Conservation (phyloP, 495 filamentous ascomycete genomes). For the Niebla homalea region DNA sequence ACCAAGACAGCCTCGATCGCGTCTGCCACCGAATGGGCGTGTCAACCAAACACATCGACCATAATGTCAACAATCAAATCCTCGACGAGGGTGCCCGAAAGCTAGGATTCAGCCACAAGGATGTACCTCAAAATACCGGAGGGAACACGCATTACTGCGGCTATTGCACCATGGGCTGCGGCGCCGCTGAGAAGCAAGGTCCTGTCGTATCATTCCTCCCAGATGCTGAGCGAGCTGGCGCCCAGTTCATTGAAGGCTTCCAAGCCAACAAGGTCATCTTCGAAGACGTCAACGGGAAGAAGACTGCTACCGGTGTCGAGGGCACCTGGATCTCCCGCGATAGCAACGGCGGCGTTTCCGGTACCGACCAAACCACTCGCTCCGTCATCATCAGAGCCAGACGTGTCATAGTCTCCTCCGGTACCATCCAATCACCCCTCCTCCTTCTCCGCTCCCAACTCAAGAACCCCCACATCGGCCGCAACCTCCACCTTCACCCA, state of each 20-base stretch:
- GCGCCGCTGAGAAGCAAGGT: slow-evolving; percentile 58
- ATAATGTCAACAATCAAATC: slow-evolving; percentile 55
- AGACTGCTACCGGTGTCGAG: slow-evolving; percentile 49
- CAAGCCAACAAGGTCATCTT: slow-evolving; percentile 55
- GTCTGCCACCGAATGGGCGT: slow-evolving; percentile 68
- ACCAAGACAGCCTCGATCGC: slow-evolving; percentile 62
- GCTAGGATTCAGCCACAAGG: slow-evolving; percentile 56
- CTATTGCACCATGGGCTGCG: slow-evolving; percentile 68
- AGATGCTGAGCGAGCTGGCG: slow-evolving; percentile 62
- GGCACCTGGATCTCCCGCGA: slow-evolving; percentile 66
- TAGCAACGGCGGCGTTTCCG: slow-evolving; percentile 40
- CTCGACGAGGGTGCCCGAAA: slow-evolving; percentile 64
- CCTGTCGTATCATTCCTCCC: slow-evolving; percentile 65
- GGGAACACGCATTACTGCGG: slow-evolving; percentile 60
- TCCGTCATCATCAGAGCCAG: slow-evolving; percentile 64
- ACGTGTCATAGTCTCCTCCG: slow-evolving; percentile 64
- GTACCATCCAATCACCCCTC: slow-evolving; percentile 61
- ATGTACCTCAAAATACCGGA: slow-evolving; percentile 70
- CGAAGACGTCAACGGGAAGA: slow-evolving; percentile 38
- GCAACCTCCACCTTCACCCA: slow-evolving; percentile 72
- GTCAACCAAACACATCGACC: slow-evolving; percentile 47
- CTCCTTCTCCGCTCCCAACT: slow-evolving; percentile 60
- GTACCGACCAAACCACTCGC: slow-evolving; percentile 32
- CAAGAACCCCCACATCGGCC: slow-evolving; percentile 72
- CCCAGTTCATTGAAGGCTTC: slow-evolving; percentile 69